Evolutionary conservation across 2,329 filamentous ascomycete species (phyloP), one percentile per base, ranked within the genome.

Genomic region (Pseudopyricularia cyperi): DNA sequence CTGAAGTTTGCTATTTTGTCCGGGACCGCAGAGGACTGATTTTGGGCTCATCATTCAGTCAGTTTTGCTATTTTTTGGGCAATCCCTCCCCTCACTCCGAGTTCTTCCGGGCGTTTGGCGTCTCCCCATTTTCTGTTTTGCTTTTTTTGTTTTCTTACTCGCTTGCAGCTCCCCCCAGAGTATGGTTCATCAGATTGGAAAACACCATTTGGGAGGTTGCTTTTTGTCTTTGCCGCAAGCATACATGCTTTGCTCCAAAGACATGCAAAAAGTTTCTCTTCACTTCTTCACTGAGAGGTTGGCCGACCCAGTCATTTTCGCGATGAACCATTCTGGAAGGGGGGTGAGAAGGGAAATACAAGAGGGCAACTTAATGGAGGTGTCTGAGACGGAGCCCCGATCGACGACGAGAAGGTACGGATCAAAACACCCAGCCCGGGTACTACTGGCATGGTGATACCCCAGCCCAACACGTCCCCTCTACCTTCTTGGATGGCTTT

Each of bases 141-240:
- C 33, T 53, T 53, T 52, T 46, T 57, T 54, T 54, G 53, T 58
- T 46, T 55, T 51, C 55, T 63, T 60, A 61, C 59, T 62, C 63
- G 65, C 66, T 66, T 65, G 67, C 65, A 63, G 63, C 67, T 68
- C 66, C 65, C 62, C 24, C 46, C n/a, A 48, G 44, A 46, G 19
- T 12, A 46, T 44, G 56, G 56, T 63, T 71, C 69, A 68, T 72
- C 72, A 75, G 70, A 76, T 74, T 76, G 73, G 68, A 68, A n/a
- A 61, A 65, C 62, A 68, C 68, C 67, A 68, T 68, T 68, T 65
- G 71, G 71, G 70, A 70, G 70, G 68, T 48, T 60, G 57, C 61
- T 64, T 62, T 60, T n/a, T n/a, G 55, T 59, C 60, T 42, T 42
- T 42, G 37, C 37, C 14, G 37, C 37, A 42, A 42, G n/a, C n/a